Conservation (phyloP, 75 land plant species). For the Selaginella tamariscina region DNA sequence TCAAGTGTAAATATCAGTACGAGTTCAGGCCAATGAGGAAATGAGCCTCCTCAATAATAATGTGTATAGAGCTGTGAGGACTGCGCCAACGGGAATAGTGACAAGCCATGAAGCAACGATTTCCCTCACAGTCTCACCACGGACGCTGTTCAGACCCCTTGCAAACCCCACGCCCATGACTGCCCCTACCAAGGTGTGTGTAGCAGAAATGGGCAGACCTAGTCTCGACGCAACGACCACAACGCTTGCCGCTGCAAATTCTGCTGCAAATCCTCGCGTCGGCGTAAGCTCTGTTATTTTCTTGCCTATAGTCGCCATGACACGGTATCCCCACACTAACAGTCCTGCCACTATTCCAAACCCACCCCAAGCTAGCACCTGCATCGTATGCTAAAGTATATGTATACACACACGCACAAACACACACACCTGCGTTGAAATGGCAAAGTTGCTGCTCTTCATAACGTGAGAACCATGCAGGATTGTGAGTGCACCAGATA, state of each 20-base stretch:
- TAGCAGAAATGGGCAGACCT: constrained; percentile 91
- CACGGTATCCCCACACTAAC: constrained; percentile 91
- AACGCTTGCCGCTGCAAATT: constrained; percentile 96
- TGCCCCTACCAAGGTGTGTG: constrained; percentile 93
- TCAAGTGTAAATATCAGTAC: too few species aligned
- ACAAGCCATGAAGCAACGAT: constrained; percentile 87
- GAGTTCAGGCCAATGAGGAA: constrained; percentile 9
- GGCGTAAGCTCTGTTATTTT: constrained; percentile 96
- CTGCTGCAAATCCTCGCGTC: constrained; percentile 95
- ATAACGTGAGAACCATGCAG: constrained; percentile 59
- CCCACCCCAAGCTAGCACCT: constrained; percentile 98
- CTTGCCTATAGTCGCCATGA: constrained; percentile 93
- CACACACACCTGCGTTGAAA: too few species aligned
- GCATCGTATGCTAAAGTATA: too few species aligned
- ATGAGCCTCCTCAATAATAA: constrained; percentile 56
- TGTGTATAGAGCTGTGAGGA: constrained; percentile 60
- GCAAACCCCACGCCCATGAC: constrained; percentile 99
- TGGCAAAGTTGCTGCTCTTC: background rate
- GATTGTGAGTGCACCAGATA: constrained; percentile 76
- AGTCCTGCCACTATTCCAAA: constrained; percentile 95
- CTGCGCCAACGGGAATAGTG: constrained; percentile 89
- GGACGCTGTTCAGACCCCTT: constrained; percentile 75
- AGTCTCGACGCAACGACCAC: constrained; percentile 86
- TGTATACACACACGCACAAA: too few species aligned
- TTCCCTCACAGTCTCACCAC: constrained; percentile 73